Evolutionary conservation across 2,329 filamentous ascomycete genomes (phyloP), one percentile per base, ranked within the genome.

Genomic region (Blastomyces parvus): DNA sequence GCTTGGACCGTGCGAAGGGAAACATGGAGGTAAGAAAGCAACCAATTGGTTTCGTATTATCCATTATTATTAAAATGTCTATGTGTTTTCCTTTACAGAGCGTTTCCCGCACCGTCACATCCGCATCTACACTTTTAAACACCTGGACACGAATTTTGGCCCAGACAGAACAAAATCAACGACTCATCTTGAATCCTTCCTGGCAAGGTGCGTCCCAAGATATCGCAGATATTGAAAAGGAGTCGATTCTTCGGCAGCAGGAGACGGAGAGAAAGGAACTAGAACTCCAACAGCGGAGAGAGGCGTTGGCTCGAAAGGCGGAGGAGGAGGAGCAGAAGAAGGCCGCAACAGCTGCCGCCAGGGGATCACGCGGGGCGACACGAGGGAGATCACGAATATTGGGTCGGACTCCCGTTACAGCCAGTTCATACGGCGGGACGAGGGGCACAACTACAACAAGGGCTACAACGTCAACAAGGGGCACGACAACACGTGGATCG

Each of bases 91-190:
- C 40, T 22, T 58, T 59, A 40, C 52, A 90, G 89, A 95, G 88
- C 30, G 92, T 97, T 44, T 88, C 88, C 62, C 84, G 84, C 66
- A 97, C 94, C 2, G 91, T 97, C 52, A 84, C 84, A 68, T 93
- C 92, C 62, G 91, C 94, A 3, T 95, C 92, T 17, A 89, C 89
- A 0, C 84, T 99, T 17, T 86, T 99, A 40, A 91, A 95, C 70
- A 96, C 92, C 19, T 99, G 93, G 93, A 96, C 91, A 9, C 87
- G 91, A 61, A 97, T 99, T 68, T 84, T 99, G 14, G 94, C 91
- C 7, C 94, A 99, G 76, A 97, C 94, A 4, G 94, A 99, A 77
- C 94, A 99, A 77, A 97, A 96, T 73, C 92, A 97, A 75, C 87
- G 94, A 30, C 81, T 99, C 60, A 88, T 99, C 55, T 82, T 97